These are phyloP conservation scores for Primulina tabacum DNA, from an alignment of 257 asterid species.

Conservation along the genomic window DNA sequence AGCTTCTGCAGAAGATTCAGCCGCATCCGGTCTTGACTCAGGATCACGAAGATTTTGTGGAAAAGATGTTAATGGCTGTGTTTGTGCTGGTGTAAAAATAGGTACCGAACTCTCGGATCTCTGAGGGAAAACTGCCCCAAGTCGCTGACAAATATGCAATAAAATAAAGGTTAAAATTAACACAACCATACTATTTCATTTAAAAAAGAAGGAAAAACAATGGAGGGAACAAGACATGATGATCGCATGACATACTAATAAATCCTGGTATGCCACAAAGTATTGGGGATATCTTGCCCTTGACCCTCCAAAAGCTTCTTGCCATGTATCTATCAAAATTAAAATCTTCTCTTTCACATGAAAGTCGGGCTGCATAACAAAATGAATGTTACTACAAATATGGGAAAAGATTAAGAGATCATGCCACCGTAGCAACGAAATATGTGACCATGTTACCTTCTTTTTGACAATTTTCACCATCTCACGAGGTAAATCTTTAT, in stretches of 20 bases:
- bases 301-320: conserved; percentile 99
- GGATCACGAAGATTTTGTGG: conserved; percentile 78
- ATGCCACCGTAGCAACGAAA: neutral
- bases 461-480: conserved; percentile 73
- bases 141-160: conserved; percentile 61
- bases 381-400: conserved; percentile 24
- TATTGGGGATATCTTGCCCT: conserved; percentile 92
- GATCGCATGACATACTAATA: conserved; percentile 49
- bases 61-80: conserved; percentile 85
- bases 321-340: conserved; percentile 98
- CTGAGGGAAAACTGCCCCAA: conserved; percentile 98
- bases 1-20: conserved; percentile 90
- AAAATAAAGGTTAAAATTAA: conserved; percentile 20
- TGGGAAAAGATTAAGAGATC: conserved; percentile 11
- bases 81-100: conserved; percentile 86
- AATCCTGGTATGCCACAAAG: conserved; percentile 92
- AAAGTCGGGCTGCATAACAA: conserved; percentile 85
- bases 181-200: conserved; percentile 16
- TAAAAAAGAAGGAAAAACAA: conserved; percentile 2
- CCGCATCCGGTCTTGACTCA: conserved; percentile 59
- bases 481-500: conserved; percentile 69
- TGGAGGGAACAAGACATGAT: conserved; percentile 20
- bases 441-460: conserved; percentile 51
- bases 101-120: conserved; percentile 87
- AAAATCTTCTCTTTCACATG: conserved; percentile 97